Evolutionary conservation across 2,329 filamentous ascomycete genomes (phyloP).

Genomic region (Trichoderma sp.): DNA sequence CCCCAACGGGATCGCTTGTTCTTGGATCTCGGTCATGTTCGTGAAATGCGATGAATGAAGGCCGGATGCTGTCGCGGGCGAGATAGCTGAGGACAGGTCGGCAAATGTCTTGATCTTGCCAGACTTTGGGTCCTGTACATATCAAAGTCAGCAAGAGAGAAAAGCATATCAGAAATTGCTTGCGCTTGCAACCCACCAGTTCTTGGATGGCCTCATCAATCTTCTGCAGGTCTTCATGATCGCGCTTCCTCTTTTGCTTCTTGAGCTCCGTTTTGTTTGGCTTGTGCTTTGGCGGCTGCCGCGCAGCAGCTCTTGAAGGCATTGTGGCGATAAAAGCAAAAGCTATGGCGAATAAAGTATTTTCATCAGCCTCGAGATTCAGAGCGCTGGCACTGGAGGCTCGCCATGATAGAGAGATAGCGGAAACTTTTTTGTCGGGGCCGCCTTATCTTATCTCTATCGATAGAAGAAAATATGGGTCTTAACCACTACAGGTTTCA

Average conservation of each 20-base stretch:
- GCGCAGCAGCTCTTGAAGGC: constrained; percentile 32
- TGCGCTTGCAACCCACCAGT: constrained; percentile 37
- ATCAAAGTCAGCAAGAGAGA: background rate
- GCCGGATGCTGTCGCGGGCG: constrained; percentile 75
- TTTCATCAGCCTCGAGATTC: constrained; percentile 3
- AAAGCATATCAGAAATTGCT: background rate
- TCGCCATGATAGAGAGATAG: background rate
- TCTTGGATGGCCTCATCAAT: constrained; percentile 42
- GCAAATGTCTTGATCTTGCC: constrained; percentile 70
- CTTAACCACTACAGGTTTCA: background rate
- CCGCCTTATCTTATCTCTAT: constrained; percentile 12
- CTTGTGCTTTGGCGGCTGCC: constrained; percentile 36
- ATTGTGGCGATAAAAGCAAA: constrained; percentile 15
- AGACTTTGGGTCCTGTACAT: constrained; percentile 61
- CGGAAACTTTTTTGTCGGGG: constrained; percentile 27
- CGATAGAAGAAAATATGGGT: background rate
- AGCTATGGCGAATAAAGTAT: background rate
- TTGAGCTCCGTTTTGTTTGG: constrained; percentile 41
- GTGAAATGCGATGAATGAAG: constrained; percentile 88
- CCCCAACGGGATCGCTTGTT: constrained; percentile 83
- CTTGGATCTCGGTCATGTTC: constrained; percentile 87
- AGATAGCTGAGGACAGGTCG: constrained; percentile 74
- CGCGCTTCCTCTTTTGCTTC: constrained; percentile 46
- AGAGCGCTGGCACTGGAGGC: background rate
- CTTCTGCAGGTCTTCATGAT: constrained; percentile 43